Percentiles rank a stretch among this genome's conserved stretches.
These are phyloP conservation scores for Escallonia herrerae DNA, from an alignment of 129 eudicot species.

Conservation along the genomic window DNA sequence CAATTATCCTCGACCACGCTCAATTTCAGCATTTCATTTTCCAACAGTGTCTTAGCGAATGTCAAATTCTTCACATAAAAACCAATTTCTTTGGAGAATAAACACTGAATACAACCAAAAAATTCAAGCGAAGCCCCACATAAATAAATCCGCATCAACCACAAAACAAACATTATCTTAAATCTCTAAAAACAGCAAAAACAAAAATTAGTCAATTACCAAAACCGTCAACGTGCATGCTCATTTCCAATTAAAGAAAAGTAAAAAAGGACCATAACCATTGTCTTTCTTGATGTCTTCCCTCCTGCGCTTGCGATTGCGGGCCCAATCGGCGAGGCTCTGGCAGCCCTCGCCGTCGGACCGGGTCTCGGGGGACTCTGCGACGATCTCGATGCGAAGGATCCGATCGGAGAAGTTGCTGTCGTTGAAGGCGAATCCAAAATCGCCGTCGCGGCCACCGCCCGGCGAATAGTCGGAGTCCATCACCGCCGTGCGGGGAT, in stretches of 20 bases:
- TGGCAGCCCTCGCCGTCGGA: slow-evolving; percentile 57
- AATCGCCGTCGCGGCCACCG: slow-evolving; percentile 65
- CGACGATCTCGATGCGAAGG: slow-evolving; percentile 66
- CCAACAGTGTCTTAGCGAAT: no score
- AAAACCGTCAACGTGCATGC: not conserved
- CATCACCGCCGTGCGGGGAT: slow-evolving; percentile 72
- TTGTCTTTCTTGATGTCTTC: slow-evolving; percentile 55
- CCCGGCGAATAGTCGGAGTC: slow-evolving; percentile 55
- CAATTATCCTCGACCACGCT: no score
- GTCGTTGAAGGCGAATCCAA: slow-evolving; percentile 87
- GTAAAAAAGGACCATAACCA: slow-evolving; percentile 24
- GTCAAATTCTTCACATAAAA: no score
- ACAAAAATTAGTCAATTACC: not conserved
- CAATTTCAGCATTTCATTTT: no score
- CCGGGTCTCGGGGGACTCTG: slow-evolving; percentile 47
- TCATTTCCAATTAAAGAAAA: not conserved
- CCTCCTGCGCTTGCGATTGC: slow-evolving; percentile 64
- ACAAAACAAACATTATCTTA: not conserved
- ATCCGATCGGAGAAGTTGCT: slow-evolving; percentile 85
- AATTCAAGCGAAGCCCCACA: not conserved
- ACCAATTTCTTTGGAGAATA: no score
- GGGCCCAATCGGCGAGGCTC: slow-evolving; percentile 83
- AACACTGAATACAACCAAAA: no score
- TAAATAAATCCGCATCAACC: slow-evolving; percentile 8
- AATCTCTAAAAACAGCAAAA: no score